phyloP scores from a whole-genome alignment of 176 grass and related monocot species.

The Microstegium vimineum region DNA sequence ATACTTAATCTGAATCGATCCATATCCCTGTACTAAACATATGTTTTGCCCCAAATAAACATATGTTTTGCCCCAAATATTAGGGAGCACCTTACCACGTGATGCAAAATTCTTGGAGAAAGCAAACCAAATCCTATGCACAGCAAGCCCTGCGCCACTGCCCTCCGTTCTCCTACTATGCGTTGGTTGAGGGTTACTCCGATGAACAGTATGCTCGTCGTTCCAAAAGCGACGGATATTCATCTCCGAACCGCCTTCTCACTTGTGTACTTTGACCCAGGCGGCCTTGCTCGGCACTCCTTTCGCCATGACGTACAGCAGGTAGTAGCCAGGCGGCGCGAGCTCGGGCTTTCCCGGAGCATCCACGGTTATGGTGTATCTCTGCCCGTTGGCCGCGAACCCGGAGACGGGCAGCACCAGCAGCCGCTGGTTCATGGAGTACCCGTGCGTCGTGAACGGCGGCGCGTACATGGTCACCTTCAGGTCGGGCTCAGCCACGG shows the following conservation, averaged over 20 bases:
- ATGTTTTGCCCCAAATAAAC: neutral
- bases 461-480: conserved; percentile 83
- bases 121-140: neutral
- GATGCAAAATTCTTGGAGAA: conserved; percentile 6
- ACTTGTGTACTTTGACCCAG: conserved; percentile 59
- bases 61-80: too few species aligned
- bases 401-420: conserved; percentile 42
- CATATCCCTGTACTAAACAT: neutral
- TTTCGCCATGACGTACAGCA: conserved; percentile 49
- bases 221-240: neutral
- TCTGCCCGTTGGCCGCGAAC: conserved; percentile 13
- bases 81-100: neutral
- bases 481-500: conserved; percentile 28
- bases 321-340: conserved; percentile 71
- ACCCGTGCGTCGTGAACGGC: conserved; percentile 79
- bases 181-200: neutral
- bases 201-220: neutral
- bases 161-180: too few species aligned
- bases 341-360: conserved; percentile 47
- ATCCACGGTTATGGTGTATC: neutral
- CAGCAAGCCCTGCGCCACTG: too few species aligned
- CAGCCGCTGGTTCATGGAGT: conserved; percentile 86
- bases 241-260: neutral
- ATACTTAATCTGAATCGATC: neutral
- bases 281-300: conserved; percentile 66